Evolutionary conservation across 331 rosid genomes (phyloP).

Genomic region (Stylosanthes scabra): DNA sequence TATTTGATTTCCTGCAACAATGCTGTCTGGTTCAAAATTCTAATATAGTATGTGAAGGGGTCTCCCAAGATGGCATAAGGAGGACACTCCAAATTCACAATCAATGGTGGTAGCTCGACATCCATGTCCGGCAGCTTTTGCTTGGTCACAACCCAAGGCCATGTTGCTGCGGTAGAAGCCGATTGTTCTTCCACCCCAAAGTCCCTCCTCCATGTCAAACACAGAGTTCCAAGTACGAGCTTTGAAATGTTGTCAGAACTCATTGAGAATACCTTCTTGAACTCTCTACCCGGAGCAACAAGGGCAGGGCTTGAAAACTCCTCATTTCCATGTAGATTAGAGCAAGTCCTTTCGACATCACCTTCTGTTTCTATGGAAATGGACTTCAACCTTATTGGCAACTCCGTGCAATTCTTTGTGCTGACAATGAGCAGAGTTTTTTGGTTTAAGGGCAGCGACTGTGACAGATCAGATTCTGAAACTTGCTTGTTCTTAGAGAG

Average conservation of each 20-base stretch:
- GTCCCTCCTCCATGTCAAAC: conserved; percentile 85
- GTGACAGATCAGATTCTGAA: conserved; percentile 59
- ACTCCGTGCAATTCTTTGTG: conserved; percentile 76
- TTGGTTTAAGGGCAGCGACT: conserved; percentile 74
- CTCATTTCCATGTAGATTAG: conserved; percentile 58
- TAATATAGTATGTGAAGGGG: conserved; percentile 80
- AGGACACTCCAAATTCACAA: conserved; percentile 88
- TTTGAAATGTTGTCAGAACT: conserved; percentile 56
- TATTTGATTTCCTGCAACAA: conserved; percentile 86
- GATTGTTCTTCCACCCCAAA: conserved; percentile 53
- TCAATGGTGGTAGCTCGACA: conserved; percentile 73
- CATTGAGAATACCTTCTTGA: conserved; percentile 84
- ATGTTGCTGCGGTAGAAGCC: conserved; percentile 33
- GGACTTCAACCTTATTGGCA: conserved; percentile 71
- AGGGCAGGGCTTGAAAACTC: conserved; percentile 56
- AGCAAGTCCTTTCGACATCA: conserved; percentile 58
- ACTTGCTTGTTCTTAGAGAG: conserved; percentile 71
- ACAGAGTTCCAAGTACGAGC: conserved; percentile 68
- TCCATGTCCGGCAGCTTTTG: conserved; percentile 72
- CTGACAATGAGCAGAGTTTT: conserved; percentile 64
- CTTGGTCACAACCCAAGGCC: conserved; percentile 62
- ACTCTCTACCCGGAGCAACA: conserved; percentile 85
- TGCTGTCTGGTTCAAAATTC: conserved; percentile 74
- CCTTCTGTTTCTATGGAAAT: conserved; percentile 67
- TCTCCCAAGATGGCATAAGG: conserved; percentile 85